These are phyloP conservation scores for Decorospora gaudefroyi DNA, from an alignment of 2,329 filamentous ascomycete genomes.

Conservation along the genomic window DNA sequence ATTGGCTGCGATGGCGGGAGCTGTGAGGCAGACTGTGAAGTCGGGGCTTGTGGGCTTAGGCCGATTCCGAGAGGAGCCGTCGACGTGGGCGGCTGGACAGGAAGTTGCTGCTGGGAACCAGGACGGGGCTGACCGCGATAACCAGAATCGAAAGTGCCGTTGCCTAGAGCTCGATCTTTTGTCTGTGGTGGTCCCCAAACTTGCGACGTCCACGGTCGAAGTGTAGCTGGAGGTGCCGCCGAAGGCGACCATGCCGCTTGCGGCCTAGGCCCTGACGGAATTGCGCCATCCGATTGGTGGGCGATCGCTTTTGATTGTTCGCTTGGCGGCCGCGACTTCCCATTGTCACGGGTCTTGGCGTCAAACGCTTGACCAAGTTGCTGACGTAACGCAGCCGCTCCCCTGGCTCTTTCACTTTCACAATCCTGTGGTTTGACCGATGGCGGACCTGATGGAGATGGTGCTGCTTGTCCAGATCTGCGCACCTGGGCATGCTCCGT, in stretches of 20 bases:
- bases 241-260: conserved; percentile 37
- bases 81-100: conserved; percentile 31
- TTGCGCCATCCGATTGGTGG: conserved; percentile 26
- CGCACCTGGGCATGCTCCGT: conserved; percentile 20
- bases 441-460: conserved; percentile 22
- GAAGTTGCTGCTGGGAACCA: conserved; percentile 33
- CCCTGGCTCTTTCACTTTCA: conserved; percentile 23
- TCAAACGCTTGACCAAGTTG: conserved; percentile 25
- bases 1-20: conserved; percentile 27
- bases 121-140: conserved; percentile 56
- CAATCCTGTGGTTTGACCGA: conserved; percentile 30
- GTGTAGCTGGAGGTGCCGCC: conserved; percentile 32
- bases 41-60: conserved; percentile 23
- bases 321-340: conserved; percentile 18
- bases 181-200: conserved; percentile 74
- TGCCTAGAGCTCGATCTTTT: conserved; percentile 72
- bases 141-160: conserved; percentile 73
- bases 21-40: conserved; percentile 24
- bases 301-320: conserved; percentile 23
- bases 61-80: conserved; percentile 32
- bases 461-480: conserved; percentile 15
- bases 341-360: conserved; percentile 27
- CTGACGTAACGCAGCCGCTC: conserved; percentile 25
- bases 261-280: conserved; percentile 28
- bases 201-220: conserved; percentile 54